phyloP scores from a whole-genome alignment of 352 stramenopile species.

The Phytophthora pluvialis region DNA sequence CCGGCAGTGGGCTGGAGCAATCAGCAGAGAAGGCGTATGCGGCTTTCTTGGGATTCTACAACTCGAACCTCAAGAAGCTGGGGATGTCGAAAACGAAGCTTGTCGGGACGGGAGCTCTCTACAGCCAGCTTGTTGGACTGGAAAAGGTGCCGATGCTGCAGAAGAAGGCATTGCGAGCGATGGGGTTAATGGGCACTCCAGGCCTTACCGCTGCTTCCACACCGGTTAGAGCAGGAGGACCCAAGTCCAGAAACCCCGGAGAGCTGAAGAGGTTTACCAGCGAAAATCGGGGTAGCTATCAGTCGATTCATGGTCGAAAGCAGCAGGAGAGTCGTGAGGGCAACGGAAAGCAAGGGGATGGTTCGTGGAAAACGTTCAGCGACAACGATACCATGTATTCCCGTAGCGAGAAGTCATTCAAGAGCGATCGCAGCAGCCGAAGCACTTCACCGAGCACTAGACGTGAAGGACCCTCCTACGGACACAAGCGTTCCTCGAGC shows the following conservation, averaged over 20 bases:
- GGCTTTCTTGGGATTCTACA: conserved; percentile 96
- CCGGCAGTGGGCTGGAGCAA: conserved; percentile 61
- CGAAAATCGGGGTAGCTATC: conserved; percentile 17
- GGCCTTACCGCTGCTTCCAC: conserved; percentile 54
- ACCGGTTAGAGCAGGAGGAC: conserved; percentile 6
- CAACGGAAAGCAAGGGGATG: conserved; percentile 8
- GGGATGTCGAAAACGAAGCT: conserved; percentile 60
- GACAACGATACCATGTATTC: conserved; percentile 16
- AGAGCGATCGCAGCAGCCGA: conserved; percentile 11
- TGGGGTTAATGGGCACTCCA: conserved; percentile 81
- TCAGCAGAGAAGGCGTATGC: conserved; percentile 90
- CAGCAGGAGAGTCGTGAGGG: conserved; percentile 4
- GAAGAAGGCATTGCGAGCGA: conserved; percentile 82
- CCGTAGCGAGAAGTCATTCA: background rate
- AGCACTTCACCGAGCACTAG: conserved; percentile 14
- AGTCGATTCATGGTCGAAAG: conserved; percentile 21
- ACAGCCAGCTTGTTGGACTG: conserved; percentile 62
- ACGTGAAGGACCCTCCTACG: conserved; percentile 14
- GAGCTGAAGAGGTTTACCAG: conserved; percentile 24
- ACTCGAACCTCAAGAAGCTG: conserved; percentile 74
- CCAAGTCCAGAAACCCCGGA: conserved; percentile 16
- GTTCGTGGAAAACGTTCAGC: conserved; percentile 24
- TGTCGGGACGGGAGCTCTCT: conserved; percentile 79
- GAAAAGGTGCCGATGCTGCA: conserved; percentile 74
- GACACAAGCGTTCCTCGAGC: conserved; percentile 22